These are phyloP conservation scores for Mixia osmundae DNA, from an alignment of 1,284 basidiomycete species.

Conservation along the genomic window DNA sequence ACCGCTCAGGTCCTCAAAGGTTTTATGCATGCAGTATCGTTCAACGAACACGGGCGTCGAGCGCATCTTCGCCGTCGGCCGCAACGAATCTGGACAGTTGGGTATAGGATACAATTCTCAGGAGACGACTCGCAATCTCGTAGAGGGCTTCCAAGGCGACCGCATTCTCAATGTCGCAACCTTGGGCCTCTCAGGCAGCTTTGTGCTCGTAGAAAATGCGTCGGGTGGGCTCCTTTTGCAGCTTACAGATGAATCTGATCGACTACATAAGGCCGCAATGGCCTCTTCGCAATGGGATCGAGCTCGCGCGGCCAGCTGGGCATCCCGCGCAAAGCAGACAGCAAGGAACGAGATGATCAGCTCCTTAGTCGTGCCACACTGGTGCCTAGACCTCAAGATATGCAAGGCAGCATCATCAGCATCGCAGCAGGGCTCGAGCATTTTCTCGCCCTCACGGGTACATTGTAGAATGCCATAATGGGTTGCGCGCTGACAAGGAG, in stretches of 20 bases:
- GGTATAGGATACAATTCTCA: conserved; percentile 14
- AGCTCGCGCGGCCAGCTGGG: conserved; percentile 7
- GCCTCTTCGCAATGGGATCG: no score
- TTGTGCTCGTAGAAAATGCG: no score
- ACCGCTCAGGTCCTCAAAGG: no score
- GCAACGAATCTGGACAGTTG: conserved; percentile 15
- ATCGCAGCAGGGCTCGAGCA: conserved; percentile 15
- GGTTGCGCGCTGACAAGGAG: neutral
- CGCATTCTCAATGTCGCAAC: no score
- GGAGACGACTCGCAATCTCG: conserved; percentile 14
- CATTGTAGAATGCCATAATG: neutral
- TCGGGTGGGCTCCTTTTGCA: no score
- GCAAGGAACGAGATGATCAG: no score
- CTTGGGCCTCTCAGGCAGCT: no score
- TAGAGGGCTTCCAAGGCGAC: conserved; percentile 13
- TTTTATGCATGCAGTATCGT: conserved; percentile 9
- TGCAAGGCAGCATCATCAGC: no score
- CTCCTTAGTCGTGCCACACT: no score
- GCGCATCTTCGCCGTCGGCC: conserved; percentile 12
- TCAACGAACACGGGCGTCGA: conserved; percentile 7
- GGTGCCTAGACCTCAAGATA: no score
- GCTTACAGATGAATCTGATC: no score
- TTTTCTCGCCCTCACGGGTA: conserved; percentile 12
- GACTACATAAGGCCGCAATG: no score
- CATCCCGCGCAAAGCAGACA: conserved; percentile 2